Conservation (phyloP, 148 eudicot genomes). For the Dysphania ambrosioides region DNA sequence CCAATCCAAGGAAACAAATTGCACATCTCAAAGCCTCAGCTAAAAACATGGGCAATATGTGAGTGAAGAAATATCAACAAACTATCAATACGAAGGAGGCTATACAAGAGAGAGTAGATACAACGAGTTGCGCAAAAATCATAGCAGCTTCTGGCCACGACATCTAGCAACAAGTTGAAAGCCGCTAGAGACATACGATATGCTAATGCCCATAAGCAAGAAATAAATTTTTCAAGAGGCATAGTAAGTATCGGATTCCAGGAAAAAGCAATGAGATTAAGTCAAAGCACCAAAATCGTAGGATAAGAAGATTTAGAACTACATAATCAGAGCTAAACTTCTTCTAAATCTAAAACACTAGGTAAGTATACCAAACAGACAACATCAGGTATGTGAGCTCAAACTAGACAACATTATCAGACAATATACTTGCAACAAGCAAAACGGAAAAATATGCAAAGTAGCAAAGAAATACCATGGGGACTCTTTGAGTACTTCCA, state of each 20-base stretch:
- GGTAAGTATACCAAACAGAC: not conserved
- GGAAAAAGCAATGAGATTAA: not conserved
- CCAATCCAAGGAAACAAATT: not conserved
- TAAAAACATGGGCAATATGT: not conserved
- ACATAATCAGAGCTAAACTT: not conserved
- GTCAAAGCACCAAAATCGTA: not conserved
- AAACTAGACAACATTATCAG: not conserved
- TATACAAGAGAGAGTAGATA: not conserved
- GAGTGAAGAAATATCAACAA: not conserved
- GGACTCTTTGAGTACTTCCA: constrained; percentile 84
- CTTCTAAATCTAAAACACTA: not conserved
- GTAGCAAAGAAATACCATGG: constrained; percentile 51
- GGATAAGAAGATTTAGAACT: not conserved
- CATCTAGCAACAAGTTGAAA: not conserved
- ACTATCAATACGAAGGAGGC: not conserved
- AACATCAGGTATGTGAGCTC: not conserved
- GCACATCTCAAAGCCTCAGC: not conserved
- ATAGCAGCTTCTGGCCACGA: not conserved
- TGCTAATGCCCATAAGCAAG: not conserved
- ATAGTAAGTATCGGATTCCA: not conserved
- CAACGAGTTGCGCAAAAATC: not conserved
- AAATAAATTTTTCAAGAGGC: not conserved
- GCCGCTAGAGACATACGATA: not conserved
- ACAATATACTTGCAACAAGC: not conserved
- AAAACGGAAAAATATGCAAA: not conserved